These are phyloP conservation scores for Dalbergia cochinchinensis DNA, from an alignment of 306 rosid species.

Conservation along the genomic window DNA sequence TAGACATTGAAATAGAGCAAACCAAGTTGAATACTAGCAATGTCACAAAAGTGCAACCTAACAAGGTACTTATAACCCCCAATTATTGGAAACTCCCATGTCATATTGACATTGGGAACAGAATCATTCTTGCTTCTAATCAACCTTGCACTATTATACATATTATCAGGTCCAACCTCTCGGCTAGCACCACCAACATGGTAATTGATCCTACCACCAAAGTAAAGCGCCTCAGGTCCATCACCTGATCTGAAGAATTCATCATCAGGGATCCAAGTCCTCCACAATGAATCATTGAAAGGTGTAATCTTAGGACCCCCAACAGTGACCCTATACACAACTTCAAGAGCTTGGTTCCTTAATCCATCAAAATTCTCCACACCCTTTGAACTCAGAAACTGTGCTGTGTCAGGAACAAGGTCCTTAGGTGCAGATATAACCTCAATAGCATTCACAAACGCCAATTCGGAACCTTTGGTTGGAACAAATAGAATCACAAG, in stretches of 20 bases:
- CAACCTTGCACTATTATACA: conserved; percentile 81
- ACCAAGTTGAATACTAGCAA: conserved; percentile 78
- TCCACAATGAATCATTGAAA: conserved; percentile 87
- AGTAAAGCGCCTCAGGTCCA: conserved; percentile 63
- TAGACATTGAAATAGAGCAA: conserved; percentile 83
- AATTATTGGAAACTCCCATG: conserved; percentile 74
- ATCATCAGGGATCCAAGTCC: conserved; percentile 91
- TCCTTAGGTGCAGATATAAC: conserved; percentile 93
- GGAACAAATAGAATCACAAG: conserved; percentile 74
- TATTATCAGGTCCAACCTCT: conserved; percentile 92
- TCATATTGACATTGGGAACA: conserved; percentile 70
- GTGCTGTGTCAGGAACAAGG: conserved; percentile 72
- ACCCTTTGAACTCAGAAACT: conserved; percentile 46
- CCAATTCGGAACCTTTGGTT: conserved; percentile 56
- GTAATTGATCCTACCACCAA: conserved; percentile 78
- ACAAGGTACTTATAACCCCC: conserved; percentile 72
- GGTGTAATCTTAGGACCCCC: conserved; percentile 96
- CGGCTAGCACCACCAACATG: conserved; percentile 82
- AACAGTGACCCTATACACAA: conserved; percentile 77
- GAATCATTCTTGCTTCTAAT: conserved; percentile 69
- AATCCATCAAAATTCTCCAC: conserved; percentile 56
- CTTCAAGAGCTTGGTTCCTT: conserved; percentile 69
- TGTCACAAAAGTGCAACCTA: conserved; percentile 89
- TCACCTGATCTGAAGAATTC: conserved; percentile 56
- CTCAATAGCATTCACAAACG: conserved; percentile 89